phyloP scores from a whole-genome alignment of 371 early-diverging fungal genomes.

The Blakeslea trispora region DNA sequence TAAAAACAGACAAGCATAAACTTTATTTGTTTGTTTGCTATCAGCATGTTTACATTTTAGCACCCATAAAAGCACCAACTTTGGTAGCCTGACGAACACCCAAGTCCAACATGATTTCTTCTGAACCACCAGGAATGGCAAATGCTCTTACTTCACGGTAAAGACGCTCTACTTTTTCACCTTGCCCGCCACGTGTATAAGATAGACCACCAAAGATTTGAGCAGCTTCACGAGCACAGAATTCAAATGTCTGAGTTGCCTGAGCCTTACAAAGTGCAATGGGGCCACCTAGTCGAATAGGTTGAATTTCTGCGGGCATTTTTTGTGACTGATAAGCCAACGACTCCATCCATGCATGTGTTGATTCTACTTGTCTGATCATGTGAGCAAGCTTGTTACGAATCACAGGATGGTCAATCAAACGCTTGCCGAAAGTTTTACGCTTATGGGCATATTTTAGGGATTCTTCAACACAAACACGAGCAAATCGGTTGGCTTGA shows the following conservation, averaged over 20 bases:
- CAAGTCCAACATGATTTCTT: constrained; percentile 74
- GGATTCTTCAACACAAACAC: constrained; percentile 83
- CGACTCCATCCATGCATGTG: constrained; percentile 70
- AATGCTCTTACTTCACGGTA: constrained; percentile 70
- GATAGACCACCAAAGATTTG: constrained; percentile 75
- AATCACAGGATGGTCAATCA: constrained; percentile 70
- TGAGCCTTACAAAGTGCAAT: constrained; percentile 73
- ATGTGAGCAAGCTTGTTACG: constrained; percentile 72
- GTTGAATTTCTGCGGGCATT: constrained; percentile 57
- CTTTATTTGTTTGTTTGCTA: background rate
- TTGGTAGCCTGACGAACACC: constrained; percentile 69
- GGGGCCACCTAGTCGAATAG: constrained; percentile 68
- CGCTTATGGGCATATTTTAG: constrained; percentile 84
- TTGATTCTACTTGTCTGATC: constrained; percentile 72
- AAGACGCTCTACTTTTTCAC: constrained; percentile 67
- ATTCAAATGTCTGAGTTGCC: constrained; percentile 68
- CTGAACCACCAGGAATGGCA: constrained; percentile 73
- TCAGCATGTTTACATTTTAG: constrained; percentile 40
- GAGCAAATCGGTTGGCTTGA: constrained; percentile 81
- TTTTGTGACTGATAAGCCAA: constrained; percentile 49
- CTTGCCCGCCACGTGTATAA: constrained; percentile 69
- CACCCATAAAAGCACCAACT: constrained; percentile 68
- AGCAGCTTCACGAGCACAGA: constrained; percentile 69
- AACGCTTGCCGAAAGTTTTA: constrained; percentile 79
- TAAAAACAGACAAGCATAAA: background rate